Percentiles rank a stretch among this genome's conserved stretches.
Evolutionary conservation across 2,329 filamentous ascomycete species (phyloP).

Genomic region (Beauveria varroae): DNA sequence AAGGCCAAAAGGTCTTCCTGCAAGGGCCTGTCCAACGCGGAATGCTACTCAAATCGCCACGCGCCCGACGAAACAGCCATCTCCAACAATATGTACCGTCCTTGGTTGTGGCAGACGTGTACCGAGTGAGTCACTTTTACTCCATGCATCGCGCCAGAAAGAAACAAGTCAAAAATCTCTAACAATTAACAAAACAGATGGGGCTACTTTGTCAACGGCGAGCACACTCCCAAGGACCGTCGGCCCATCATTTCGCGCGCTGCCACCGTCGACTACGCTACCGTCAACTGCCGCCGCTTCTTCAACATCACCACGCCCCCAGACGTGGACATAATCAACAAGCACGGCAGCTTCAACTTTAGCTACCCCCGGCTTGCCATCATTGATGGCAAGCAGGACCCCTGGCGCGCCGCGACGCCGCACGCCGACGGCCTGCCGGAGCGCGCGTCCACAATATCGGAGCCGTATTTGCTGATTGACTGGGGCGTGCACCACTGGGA

Average conservation of each 20-base stretch:
- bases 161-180: not conserved
- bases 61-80: constrained; percentile 17
- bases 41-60: constrained; percentile 25
- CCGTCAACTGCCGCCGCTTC: constrained; percentile 53
- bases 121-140: constrained; percentile 36
- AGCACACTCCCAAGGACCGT: constrained; percentile 54
- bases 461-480: constrained; percentile 67
- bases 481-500: constrained; percentile 80
- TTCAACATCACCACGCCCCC: constrained; percentile 64
- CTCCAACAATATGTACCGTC: constrained; percentile 21
- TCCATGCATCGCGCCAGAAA: not conserved
- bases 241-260: constrained; percentile 66
- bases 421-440: constrained; percentile 55
- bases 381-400: constrained; percentile 70
- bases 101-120: constrained; percentile 49
- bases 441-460: constrained; percentile 50
- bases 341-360: constrained; percentile 66
- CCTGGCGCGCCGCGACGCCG: constrained; percentile 69
- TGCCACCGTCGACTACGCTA: constrained; percentile 55
- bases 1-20: constrained; percentile 18
- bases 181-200: constrained; percentile 40
- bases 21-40: constrained; percentile 17
- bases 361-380: constrained; percentile 67
- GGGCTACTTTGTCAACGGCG: constrained; percentile 73
- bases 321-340: constrained; percentile 61